Base-by-base conservation (phyloP, 371 early-diverging fungal species). In the Haplosporangium sp. region DNA sequence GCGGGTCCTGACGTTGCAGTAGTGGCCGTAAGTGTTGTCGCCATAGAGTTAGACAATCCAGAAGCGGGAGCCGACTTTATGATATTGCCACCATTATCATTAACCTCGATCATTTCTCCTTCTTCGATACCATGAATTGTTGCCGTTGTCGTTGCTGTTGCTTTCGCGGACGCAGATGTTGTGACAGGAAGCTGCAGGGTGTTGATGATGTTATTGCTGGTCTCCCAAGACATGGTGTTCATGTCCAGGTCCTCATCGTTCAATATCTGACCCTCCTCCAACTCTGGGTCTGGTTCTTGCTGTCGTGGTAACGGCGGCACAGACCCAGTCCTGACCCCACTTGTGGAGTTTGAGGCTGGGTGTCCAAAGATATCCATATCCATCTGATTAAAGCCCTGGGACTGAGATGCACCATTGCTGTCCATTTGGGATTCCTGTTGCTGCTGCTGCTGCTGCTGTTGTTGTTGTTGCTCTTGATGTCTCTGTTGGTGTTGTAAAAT, bases 261-360 rank as follows among this genome's bases (percentile, higher is more conserved):
- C 53, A 66, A 46, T 1, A 76, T 76, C 52, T 76, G 71, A 0
- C 76, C 76, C 29, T 76, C 76, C 38, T 76, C 77, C 6, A 60
- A 55, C 37, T 76, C 77, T 0, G 67, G 63, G 36, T 67, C 71
- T n/a, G 62, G 55, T 29, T 70, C 59, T 10, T 71, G 71, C 47
- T 70, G 67, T 7, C 62, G 64, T 2, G 48, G 62, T 21, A 71
- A 58, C 10, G 67, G 67, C 9, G 71, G 72, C 5, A 70, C 71
- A 23, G 72, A 63, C 23, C 63, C 62, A 23, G 77, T 63, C 36
- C 56, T 41, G n/a, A 61, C n/a, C 7, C 55, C 61, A 14, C 67
- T 54, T 7, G 52, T 50, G 6, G 42, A 50, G 0, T 60, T 63
- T 13, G 74, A 57, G 0, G 75, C 55, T 9, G 62, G 61, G 11